phyloP scores from a whole-genome alignment of 1,139 yeast genomes.

The Yamadazyma blattariae region DNA sequence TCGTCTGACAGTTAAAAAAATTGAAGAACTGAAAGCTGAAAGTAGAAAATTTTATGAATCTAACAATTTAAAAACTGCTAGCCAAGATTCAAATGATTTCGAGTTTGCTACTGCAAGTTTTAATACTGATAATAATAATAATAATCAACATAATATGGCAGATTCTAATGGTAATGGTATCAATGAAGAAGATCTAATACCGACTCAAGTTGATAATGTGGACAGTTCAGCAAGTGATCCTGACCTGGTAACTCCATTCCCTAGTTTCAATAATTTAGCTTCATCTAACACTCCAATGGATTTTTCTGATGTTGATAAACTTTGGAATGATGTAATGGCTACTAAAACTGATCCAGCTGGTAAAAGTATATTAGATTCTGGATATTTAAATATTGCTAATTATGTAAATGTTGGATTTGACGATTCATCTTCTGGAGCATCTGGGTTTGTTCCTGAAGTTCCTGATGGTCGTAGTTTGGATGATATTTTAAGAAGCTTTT shows the following conservation, averaged over 20 bases:
- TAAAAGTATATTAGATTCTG: not conserved
- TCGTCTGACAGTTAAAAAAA: not conserved
- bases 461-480: slow-evolving; percentile 1
- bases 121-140: not conserved
- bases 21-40: slow-evolving; percentile 2
- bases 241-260: not conserved
- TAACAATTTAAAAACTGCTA: not conserved
- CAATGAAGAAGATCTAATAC: not conserved
- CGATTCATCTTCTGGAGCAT: not conserved
- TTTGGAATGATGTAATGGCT: slow-evolving; percentile 8
- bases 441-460: not conserved
- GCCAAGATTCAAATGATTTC: not conserved
- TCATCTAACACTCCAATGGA: not conserved
- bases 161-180: not conserved
- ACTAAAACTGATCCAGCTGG: slow-evolving; percentile 1
- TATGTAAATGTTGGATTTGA: slow-evolving; percentile 7
- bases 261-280: not conserved
- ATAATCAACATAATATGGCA: not conserved
- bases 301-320: slow-evolving; percentile 5
- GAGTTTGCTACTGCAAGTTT: not conserved
- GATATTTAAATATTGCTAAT: slow-evolving; percentile 6
- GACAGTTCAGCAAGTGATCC: not conserved
- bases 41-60: not conserved
- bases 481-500: slow-evolving; percentile 6
- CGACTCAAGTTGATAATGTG: no score